phyloP scores from a whole-genome alignment of 2,329 filamentous ascomycete species.

The Lachnellula hyalina region DNA sequence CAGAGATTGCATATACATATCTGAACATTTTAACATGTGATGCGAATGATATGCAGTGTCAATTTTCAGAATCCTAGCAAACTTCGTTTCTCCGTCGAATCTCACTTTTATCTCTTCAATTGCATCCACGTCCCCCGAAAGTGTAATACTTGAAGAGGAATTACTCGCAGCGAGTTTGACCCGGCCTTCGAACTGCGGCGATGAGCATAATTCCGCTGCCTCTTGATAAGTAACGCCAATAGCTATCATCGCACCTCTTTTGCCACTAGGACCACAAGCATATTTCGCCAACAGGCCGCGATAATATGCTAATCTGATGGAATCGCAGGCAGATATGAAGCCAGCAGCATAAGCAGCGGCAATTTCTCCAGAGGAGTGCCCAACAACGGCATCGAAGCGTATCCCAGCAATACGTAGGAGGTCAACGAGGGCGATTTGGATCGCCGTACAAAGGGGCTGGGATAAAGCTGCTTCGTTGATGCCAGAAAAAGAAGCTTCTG shows the following conservation, averaged over 20 bases:
- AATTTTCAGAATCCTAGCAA: conserved; percentile 17
- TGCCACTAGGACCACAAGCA: not conserved
- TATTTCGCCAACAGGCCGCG: conserved; percentile 26
- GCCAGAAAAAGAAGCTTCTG: conserved; percentile 25
- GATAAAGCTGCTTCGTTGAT: conserved; percentile 30
- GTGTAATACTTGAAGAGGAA: conserved; percentile 21
- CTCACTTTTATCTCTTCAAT: conserved; percentile 7
- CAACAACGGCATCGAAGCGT: conserved; percentile 33
- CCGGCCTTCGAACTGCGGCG: conserved; percentile 7
- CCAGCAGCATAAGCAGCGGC: conserved; percentile 40
- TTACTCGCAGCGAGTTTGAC: conserved; percentile 31
- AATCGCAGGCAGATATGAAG: conserved; percentile 28
- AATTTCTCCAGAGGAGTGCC: conserved; percentile 45
- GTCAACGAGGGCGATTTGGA: conserved; percentile 42
- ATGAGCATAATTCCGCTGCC: conserved; percentile 1
- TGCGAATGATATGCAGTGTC: conserved; percentile 28
- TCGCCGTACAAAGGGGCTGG: conserved; percentile 40
- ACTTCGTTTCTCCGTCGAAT: conserved; percentile 11
- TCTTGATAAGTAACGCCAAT: conserved; percentile 11
- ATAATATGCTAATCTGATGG: conserved; percentile 41
- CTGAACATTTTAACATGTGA: conserved; percentile 20
- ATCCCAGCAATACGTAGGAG: conserved; percentile 39
- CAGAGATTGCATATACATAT: conserved; percentile 13
- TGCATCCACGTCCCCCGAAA: conserved; percentile 25
- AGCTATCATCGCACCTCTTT: conserved; percentile 19